These are phyloP conservation scores for Fusarium veterinarium DNA, from an alignment of 2,329 filamentous ascomycete species.

Conservation along the genomic window DNA sequence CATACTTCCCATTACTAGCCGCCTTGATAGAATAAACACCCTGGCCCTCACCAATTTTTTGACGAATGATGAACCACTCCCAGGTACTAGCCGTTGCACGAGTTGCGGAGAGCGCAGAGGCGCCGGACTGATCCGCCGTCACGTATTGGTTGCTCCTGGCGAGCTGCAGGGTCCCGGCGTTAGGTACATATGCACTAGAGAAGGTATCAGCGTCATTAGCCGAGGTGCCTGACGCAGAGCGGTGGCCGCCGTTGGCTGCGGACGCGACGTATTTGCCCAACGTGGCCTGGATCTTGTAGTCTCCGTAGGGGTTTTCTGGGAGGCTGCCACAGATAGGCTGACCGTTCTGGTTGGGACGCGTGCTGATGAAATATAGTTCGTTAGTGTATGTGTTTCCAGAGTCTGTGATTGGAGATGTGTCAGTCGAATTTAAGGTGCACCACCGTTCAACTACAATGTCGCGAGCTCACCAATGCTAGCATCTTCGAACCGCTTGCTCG, in stretches of 20 bases:
- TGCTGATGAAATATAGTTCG: neutral
- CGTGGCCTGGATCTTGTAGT: neutral
- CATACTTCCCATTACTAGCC: neutral
- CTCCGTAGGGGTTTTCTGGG: neutral
- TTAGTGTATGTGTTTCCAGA: neutral
- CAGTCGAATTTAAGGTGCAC: neutral
- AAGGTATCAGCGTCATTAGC: neutral
- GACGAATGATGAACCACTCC: neutral
- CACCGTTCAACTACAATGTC: rapidly evolving
- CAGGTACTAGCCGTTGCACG: neutral
- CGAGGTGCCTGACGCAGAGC: neutral
- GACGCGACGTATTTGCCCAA: neutral
- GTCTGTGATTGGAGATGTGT: neutral
- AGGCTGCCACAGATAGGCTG: neutral
- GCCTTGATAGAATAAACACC: neutral
- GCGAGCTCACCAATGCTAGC: rapidly evolving
- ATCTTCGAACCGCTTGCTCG: rapidly evolving
- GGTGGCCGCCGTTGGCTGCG: neutral
- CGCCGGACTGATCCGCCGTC: neutral
- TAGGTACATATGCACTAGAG: neutral
- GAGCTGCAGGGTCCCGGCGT: neutral
- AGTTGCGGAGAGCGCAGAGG: neutral
- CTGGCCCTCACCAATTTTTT: neutral
- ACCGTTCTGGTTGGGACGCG: neutral
- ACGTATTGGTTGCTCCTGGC: neutral